These are phyloP conservation scores for Candida patagonica DNA, from an alignment of 805 yeast genomes.

Conservation along the genomic window DNA sequence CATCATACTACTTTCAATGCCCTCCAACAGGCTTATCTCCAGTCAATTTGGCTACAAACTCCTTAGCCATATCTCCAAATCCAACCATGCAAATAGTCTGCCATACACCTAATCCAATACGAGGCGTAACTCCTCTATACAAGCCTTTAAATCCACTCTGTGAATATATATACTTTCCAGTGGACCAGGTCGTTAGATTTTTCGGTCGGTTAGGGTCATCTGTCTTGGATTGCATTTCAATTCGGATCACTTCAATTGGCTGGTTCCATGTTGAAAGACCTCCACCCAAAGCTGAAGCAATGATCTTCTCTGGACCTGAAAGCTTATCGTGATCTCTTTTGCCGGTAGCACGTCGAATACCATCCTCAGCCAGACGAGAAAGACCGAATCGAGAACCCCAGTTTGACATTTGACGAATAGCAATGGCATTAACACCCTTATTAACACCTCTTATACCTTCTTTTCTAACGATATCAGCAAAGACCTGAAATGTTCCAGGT, in stretches of 20 bases:
- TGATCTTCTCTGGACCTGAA: slow-evolving; percentile 68
- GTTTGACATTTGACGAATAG: slow-evolving; percentile 97
- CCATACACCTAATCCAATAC: slow-evolving; percentile 95
- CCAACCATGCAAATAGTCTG: slow-evolving; percentile 99
- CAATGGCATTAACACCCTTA: slow-evolving; percentile 97
- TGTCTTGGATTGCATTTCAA: slow-evolving; percentile 96
- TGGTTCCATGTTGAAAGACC: slow-evolving; percentile 98
- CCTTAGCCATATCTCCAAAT: slow-evolving; percentile 87
- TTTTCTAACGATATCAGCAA: slow-evolving; percentile 67
- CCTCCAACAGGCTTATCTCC: slow-evolving; percentile 47
- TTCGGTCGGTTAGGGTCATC: slow-evolving; percentile 91
- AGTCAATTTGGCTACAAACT: slow-evolving; percentile 51
- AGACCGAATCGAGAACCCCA: slow-evolving; percentile 98
- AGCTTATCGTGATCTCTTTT: slow-evolving; percentile 51
- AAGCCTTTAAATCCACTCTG: slow-evolving; percentile 83
- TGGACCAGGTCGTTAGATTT: slow-evolving; percentile 66
- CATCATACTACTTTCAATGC: no score
- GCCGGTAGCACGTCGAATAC: slow-evolving; percentile 54
- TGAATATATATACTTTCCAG: slow-evolving; percentile 74
- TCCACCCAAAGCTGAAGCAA: slow-evolving; percentile 88
- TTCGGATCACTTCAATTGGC: slow-evolving; percentile 95
- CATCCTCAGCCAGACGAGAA: slow-evolving; percentile 83
- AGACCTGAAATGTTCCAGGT: slow-evolving; percentile 75
- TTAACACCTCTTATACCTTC: slow-evolving; percentile 95
- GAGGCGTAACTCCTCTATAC: slow-evolving; percentile 94